Percentiles rank a stretch among this genome's conserved stretches.
phyloP scores from a whole-genome alignment of 495 filamentous ascomycete genomes.

The Apiosordaria backusii region DNA sequence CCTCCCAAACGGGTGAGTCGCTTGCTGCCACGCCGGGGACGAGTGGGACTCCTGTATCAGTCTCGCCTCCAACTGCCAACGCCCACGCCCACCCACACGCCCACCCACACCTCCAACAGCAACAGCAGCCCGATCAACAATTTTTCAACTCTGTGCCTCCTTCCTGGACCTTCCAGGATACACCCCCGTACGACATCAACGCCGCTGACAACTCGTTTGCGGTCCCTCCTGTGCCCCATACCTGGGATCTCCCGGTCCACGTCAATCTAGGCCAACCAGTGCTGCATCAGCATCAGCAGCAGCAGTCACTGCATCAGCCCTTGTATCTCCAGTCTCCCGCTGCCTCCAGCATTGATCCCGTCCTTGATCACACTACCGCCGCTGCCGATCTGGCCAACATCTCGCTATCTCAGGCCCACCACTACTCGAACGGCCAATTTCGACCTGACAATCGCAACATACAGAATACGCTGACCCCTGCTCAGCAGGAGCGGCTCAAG shows the following conservation, averaged over 20 bases:
- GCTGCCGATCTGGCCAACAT: slow-evolving; percentile 19
- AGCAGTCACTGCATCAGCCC: slow-evolving; percentile 27
- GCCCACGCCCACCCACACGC: slow-evolving; percentile 8
- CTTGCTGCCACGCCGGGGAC: slow-evolving; percentile 22
- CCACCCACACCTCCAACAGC: slow-evolving; percentile 18
- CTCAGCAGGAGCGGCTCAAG: slow-evolving; percentile 52
- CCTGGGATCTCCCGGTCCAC: slow-evolving; percentile 31
- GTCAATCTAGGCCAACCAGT: slow-evolving; percentile 23
- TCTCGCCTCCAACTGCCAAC: slow-evolving; percentile 31
- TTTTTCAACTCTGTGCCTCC: slow-evolving; percentile 30
- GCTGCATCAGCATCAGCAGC: slow-evolving; percentile 32
- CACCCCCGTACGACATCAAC: slow-evolving; percentile 43
- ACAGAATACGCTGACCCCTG: slow-evolving; percentile 42
- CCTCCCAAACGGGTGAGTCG: slow-evolving; percentile 16
- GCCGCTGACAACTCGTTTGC: slow-evolving; percentile 21
- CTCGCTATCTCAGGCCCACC: slow-evolving; percentile 9
- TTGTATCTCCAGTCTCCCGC: slow-evolving; percentile 23
- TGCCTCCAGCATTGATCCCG: slow-evolving; percentile 14
- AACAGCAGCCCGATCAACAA: slow-evolving; percentile 28
- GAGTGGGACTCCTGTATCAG: slow-evolving; percentile 6
- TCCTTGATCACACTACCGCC: slow-evolving; percentile 10
- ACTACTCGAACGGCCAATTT: slow-evolving; percentile 12
- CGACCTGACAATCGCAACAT: slow-evolving; percentile 23
- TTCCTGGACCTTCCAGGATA: slow-evolving; percentile 44
- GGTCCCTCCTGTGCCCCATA: slow-evolving; percentile 20